Base-by-base conservation (phyloP, 768 basidiomycete species). In the Pleurotus tuber-regium region DNA sequence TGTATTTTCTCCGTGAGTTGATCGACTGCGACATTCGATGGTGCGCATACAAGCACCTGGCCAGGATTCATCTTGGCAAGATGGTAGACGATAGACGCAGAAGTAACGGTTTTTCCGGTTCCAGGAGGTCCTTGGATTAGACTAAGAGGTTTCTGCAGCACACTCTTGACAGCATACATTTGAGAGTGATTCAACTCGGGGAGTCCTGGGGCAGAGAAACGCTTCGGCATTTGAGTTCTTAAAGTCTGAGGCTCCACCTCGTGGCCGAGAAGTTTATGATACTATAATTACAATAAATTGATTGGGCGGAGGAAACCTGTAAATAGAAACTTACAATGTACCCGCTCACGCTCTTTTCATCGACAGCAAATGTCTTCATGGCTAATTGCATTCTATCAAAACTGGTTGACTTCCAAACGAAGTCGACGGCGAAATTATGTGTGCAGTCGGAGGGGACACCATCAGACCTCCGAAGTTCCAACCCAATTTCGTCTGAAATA, bases 31-130 rank as follows among this genome's bases (percentile, higher is more conserved):
- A 99, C 97, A 70, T 99, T 99, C 48, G 96, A 98, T 0, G 97
- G 97, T 6, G 97, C 97, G 65, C 94, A 95, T 56, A 99, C 97
- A 44, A 99, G 89, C 35, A 99, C 97, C 70, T 98, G 97, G 43
- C 96, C 96, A 0, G 95, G 94, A 63, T 98, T 98, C 96, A 99
- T 98, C 76, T 98, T 98, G 33, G 94, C 94, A 16, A 99, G 85
- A 65, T 99, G 96, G 68, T 98, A 92, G 39, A 99, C 97, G 59
- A 97, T 95, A 3, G 97, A 98, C 8, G 97, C 97, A 7, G 97
- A 99, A 0, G 97, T 99, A 49, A 99, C 97, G 1, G 97, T 99
- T 72, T 99, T 99, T 38, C 97, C 95, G 1, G 97, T 99, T 28
- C 97, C 97, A 16, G 97, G 97, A 29, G 97, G 97, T 11, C 97